A percentile compares a stretch with the other conserved stretches of the same genome.
These are phyloP conservation scores for Hypomontagnella submonticulosa DNA, from an alignment of 495 filamentous ascomycete genomes.

Conservation along the genomic window DNA sequence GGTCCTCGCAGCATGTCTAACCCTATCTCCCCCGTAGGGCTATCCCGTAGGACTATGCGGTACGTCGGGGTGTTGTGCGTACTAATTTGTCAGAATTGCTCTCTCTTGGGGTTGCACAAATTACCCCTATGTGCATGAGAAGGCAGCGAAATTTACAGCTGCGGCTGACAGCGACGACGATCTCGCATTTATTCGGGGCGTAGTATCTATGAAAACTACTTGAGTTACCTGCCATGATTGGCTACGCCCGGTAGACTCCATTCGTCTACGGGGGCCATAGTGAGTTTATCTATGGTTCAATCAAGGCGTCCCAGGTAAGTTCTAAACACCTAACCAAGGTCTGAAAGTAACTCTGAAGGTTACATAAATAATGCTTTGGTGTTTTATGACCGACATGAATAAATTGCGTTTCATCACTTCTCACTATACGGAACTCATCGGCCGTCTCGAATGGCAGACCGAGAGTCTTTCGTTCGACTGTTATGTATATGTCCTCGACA, in stretches of 20 bases:
- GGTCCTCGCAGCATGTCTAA: neutral
- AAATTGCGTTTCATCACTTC: neutral
- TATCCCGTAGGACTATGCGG: neutral
- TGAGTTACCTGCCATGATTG: too few relatives aligned
- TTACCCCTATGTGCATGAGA: constrained; percentile 16
- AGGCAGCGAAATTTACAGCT: constrained; percentile 3
- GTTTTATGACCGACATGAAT: neutral
- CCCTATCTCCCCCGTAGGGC: constrained; percentile 4
- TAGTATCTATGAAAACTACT: constrained; percentile 10
- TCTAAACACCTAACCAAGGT: constrained; percentile 5
- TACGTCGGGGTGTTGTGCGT: neutral
- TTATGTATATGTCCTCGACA: constrained; percentile 14
- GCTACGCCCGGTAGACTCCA: too few relatives aligned
- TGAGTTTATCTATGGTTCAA: neutral
- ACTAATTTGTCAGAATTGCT: neutral
- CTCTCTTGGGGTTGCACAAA: constrained; percentile 11
- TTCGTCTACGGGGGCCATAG: too few relatives aligned
- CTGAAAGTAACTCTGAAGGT: constrained; percentile 2
- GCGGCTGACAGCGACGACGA: constrained; percentile 2
- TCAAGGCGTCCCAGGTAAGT: neutral
- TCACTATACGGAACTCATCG: neutral
- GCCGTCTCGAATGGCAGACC: constrained; percentile 12
- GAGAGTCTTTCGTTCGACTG: neutral
- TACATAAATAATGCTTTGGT: constrained; percentile 4
- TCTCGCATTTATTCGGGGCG: neutral